These are phyloP conservation scores for Tetrapisispora namnaoensis DNA, from an alignment of 805 yeast species.

Conservation along the genomic window DNA sequence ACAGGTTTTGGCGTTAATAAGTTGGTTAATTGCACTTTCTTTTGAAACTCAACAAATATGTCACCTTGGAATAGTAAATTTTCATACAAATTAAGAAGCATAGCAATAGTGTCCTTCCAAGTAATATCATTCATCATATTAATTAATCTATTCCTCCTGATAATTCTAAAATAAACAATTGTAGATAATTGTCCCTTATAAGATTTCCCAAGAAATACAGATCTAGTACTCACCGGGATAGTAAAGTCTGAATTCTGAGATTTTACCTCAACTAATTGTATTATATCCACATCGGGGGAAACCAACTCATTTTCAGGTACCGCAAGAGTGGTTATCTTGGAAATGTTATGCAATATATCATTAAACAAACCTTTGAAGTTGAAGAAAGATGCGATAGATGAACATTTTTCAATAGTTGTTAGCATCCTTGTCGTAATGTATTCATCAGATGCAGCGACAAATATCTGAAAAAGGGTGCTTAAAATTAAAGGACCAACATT, in stretches of 20 bases:
- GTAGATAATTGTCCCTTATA: slow-evolving; percentile 84
- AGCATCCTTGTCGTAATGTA: slow-evolving; percentile 79
- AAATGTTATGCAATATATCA: slow-evolving; percentile 52
- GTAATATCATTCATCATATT: slow-evolving; percentile 31
- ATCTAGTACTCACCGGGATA: slow-evolving; percentile 66
- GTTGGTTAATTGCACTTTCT: slow-evolving; percentile 38
- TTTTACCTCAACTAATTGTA: slow-evolving; percentile 32
- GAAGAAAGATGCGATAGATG: slow-evolving; percentile 62
- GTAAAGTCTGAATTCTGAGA: slow-evolving; percentile 43
- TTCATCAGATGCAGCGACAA: slow-evolving; percentile 84
- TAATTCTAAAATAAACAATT: slow-evolving; percentile 69
- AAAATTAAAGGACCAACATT: slow-evolving; percentile 55
- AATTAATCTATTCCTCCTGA: slow-evolving; percentile 44
- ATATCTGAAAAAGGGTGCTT: slow-evolving; percentile 64
- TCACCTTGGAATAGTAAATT: slow-evolving; percentile 60
- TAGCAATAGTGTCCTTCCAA: slow-evolving; percentile 54
- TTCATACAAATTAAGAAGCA: slow-evolving; percentile 56
- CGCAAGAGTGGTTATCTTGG: slow-evolving; percentile 60
- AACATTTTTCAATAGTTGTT: slow-evolving; percentile 78
- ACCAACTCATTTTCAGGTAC: slow-evolving; percentile 9
- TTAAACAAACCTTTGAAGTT: slow-evolving; percentile 49
- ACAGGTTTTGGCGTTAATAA: slow-evolving; percentile 57
- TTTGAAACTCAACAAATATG: slow-evolving; percentile 54
- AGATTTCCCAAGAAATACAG: slow-evolving; percentile 78
- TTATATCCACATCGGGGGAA: slow-evolving; percentile 18